Evolutionary conservation across 345 rosid genomes (phyloP), one percentile per base, ranked within the genome.

Genomic region (Hibiscus trionum): DNA sequence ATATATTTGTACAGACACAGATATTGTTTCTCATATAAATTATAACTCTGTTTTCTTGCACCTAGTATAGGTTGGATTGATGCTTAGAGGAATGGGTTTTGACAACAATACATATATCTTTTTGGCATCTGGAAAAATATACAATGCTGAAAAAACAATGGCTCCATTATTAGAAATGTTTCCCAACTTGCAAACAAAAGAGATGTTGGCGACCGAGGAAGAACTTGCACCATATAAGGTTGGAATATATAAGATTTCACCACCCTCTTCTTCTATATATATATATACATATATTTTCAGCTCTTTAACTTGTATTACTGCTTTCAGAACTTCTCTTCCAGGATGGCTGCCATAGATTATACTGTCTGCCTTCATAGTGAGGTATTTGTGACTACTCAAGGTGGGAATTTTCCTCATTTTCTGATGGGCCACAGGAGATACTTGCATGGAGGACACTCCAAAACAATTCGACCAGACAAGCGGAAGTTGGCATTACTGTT

Each of bases 311-410:
- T 72, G 78, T 64, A 73, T 62, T 74, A 31, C 75, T 85, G 77
- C 81, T 79, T 79, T 66, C 84, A 96, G 99, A 96, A 96, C 83
- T 96, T 78, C 73, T 96, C 99, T 75, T 93, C 99, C 35, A 89
- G 99, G 87, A 96, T 93, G 98, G 99, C 99, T 74, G 99, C 99
- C 0, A 90, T 96, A 87, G 99, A 96, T 78, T 96, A 96, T 83
- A 93, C 98, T 7, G 99, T 93, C 68, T 96, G 99, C 83, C 99
- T 96, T 80, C 96, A 91, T 80, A 96, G 99, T 77, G 99, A 96
- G 81, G 98, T 91, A 24, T 96, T 96, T 85, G 98, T 93, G 79
- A 96, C 99, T n/a, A 93, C 98, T 66, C 99, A 96, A 84, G 99
- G 99, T 77, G 98, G 99, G 70, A 96, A 96, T 73, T 96, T 96